Percentiles rank a stretch among this genome's conserved stretches.
Evolutionary conservation across 352 stramenopile species (phyloP).

Genomic region (Thalassiosira delicatula): DNA sequence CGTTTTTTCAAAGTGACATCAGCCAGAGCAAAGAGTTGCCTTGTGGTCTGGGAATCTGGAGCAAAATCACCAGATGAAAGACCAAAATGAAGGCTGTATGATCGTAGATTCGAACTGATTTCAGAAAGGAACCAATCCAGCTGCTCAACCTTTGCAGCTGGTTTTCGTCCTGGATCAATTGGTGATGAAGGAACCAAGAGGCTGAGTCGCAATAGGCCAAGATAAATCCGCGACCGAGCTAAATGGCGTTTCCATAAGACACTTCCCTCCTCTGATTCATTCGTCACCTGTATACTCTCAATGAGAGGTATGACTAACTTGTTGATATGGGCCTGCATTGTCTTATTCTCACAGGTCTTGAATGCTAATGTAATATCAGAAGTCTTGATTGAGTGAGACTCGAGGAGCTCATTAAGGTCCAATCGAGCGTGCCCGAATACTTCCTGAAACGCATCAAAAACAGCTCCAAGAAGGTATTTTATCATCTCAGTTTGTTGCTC

Average conservation of each 20-base stretch:
- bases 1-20: constrained; percentile 55
- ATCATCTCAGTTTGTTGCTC: constrained; percentile 54
- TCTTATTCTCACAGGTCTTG: constrained; percentile 47
- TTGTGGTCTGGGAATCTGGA: constrained; percentile 43
- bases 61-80: constrained; percentile 72
- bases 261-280: constrained; percentile 48
- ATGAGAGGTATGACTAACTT: constrained; percentile 59
- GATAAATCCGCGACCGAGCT: constrained; percentile 84
- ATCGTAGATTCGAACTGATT: constrained; percentile 67
- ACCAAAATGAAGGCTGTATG: constrained; percentile 68
- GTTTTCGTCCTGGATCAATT: constrained; percentile 94
- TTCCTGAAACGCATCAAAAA: constrained; percentile 61
- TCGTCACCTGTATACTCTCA: constrained; percentile 57
- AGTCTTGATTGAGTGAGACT: constrained; percentile 36
- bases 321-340: constrained; percentile 36
- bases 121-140: constrained; percentile 87
- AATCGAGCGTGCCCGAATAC: constrained; percentile 25
- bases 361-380: constrained; percentile 43
- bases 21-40: constrained; percentile 42
- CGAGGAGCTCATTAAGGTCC: constrained; percentile 40
- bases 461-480: constrained; percentile 55
- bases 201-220: constrained; percentile 92
- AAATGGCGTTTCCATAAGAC: constrained; percentile 66
- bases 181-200: constrained; percentile 92
- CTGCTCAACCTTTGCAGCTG: constrained; percentile 92